Base-by-base conservation (phyloP, 2,329 filamentous ascomycete genomes). In the Trichothecium roseum region DNA sequence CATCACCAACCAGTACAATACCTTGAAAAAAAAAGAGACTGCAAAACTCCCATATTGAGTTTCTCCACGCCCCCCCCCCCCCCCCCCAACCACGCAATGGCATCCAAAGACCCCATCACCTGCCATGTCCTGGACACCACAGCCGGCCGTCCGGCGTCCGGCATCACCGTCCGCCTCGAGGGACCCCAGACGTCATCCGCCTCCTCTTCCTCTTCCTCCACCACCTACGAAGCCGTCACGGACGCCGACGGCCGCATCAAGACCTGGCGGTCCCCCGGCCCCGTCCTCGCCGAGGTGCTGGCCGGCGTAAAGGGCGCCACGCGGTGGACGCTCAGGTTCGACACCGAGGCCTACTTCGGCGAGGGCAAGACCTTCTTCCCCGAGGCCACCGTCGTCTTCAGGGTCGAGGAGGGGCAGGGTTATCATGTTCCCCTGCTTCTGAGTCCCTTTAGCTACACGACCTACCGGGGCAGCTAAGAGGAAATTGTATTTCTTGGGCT, bases 71-170 rank as follows among this genome's bases (percentile, higher is more conserved):
- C n/a, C n/a, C n/a, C n/a, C n/a, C n/a, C n/a, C n/a, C n/a, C n/a
- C n/a, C n/a, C n/a, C n/a, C n/a, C n/a, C n/a, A n/a, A n/a, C n/a
- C n/a, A n/a, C n/a, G n/a, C n/a, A 24, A 39, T 39, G 37, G 28
- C 45, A 18, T 32, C 39, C 40, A 76, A 72, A 51, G 74, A 78
- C 52, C 75, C 74, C 52, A 89, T 91, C 51, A 89, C 84, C 56
- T 89, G 84, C 66, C 84, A 91, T 66, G 74, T 88, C 57, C 83
- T 91, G 55, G 83, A 91, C 67, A 89, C 84, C 9, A 73, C 77
- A n/a, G 63, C 72, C 41, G 84, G 84, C 51, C 70, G 69, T 38
- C 84, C 84, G 16, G 84, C 75, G 13, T 59, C 68, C 38, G 65
- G 67, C 42, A 73, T 91, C 48, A 68, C 69, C 44, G 82, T 88